phyloP scores from a whole-genome alignment of 169 alveolate genomes.

The Plasmodium relictum region DNA sequence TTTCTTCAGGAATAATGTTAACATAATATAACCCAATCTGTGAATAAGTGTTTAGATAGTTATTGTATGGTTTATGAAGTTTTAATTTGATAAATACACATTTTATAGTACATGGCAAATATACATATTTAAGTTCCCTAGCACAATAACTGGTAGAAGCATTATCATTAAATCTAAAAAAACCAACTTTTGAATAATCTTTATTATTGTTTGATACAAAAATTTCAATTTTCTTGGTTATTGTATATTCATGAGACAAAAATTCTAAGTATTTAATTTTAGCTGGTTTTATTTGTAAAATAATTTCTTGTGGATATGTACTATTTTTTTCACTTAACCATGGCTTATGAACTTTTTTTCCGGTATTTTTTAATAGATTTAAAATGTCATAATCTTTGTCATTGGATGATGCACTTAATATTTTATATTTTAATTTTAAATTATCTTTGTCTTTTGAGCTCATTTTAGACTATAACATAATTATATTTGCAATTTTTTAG shows the following conservation, averaged over 20 bases:
- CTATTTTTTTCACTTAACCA: constrained; percentile 75
- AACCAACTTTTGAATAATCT: constrained; percentile 70
- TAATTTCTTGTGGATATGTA: constrained; percentile 68
- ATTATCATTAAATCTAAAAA: constrained; percentile 75
- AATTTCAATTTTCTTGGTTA: constrained; percentile 74
- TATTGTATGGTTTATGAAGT: constrained; percentile 54
- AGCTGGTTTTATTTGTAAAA: constrained; percentile 61
- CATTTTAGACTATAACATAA: constrained; percentile 29
- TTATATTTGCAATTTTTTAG: constrained; percentile 10
- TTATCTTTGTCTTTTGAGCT: constrained; percentile 63
- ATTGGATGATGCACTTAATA: constrained; percentile 63
- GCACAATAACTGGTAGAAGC: constrained; percentile 75
- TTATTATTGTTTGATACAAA: constrained; percentile 68
- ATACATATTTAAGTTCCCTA: constrained; percentile 76
- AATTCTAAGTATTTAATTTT: constrained; percentile 72
- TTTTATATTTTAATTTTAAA: constrained; percentile 69
- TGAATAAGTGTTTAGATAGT: constrained; percentile 44
- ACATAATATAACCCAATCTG: constrained; percentile 70
- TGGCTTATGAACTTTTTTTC: constrained; percentile 45
- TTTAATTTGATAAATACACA: constrained; percentile 69
- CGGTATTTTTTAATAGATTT: constrained; percentile 53
- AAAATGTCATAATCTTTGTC: constrained; percentile 70
- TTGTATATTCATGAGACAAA: constrained; percentile 73
- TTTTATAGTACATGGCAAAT: constrained; percentile 75
- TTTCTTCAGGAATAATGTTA: constrained; percentile 74